Percentiles rank a stretch among this genome's conserved stretches.
These are phyloP conservation scores for Dipteronia sinensis DNA, from an alignment of 345 rosid genomes.

Conservation along the genomic window DNA sequence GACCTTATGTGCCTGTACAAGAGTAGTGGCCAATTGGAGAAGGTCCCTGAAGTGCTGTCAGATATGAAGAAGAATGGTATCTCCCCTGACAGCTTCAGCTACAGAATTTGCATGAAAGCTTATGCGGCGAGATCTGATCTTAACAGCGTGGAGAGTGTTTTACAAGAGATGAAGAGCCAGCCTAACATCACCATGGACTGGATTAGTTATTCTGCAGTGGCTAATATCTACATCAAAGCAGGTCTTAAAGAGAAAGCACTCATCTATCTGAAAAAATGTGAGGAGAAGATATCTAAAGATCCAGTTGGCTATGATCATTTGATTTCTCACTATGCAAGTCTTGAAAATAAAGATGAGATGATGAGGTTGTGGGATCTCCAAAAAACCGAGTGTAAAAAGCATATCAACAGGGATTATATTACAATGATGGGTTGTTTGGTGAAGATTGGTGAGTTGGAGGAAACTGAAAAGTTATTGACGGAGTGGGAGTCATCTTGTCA, in stretches of 20 bases:
- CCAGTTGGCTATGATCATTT: conserved; percentile 39
- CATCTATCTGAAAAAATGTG: conserved; percentile 41
- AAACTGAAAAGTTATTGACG: conserved; percentile 34
- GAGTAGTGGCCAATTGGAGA: conserved; percentile 34
- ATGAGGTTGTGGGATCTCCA: conserved; percentile 44
- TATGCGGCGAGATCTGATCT: conserved; percentile 38
- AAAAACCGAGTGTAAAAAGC: conserved; percentile 34
- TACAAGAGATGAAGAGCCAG: conserved; percentile 41
- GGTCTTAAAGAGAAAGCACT: conserved; percentile 38
- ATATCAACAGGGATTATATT: conserved; percentile 37
- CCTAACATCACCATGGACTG: conserved; percentile 43
- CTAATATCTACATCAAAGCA: conserved; percentile 39
- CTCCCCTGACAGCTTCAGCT: conserved; percentile 43
- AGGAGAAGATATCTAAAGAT: conserved; percentile 33
- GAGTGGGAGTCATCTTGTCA: conserved; percentile 44
- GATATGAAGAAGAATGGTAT: conserved; percentile 48
- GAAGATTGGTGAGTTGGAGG: conserved; percentile 47
- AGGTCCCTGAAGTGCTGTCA: conserved; percentile 35
- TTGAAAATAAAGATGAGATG: conserved; percentile 45
- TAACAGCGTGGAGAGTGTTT: conserved; percentile 35
- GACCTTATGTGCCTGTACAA: conserved; percentile 43
- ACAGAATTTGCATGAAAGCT: conserved; percentile 44
- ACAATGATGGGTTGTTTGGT: conserved; percentile 40
- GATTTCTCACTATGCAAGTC: conserved; percentile 42
- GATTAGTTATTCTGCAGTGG: conserved; percentile 37